phyloP scores from a whole-genome alignment of 73 alveolate species.

The Paramecium sexaurelia region DNA sequence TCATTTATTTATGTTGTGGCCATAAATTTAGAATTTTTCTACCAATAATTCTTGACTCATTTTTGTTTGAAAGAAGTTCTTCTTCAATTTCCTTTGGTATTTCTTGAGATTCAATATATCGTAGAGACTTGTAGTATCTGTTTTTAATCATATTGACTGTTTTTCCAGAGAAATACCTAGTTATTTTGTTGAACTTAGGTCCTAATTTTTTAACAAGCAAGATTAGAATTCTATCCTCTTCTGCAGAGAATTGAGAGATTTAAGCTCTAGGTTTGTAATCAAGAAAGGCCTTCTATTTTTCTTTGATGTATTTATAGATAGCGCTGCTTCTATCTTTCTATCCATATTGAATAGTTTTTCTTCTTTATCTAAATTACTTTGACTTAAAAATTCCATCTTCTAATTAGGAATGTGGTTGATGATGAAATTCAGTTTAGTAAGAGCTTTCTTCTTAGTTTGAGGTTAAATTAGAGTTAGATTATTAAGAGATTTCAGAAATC shows the following conservation, averaged over 20 bases:
- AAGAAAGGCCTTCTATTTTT: neutral
- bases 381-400: neutral
- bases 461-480: neutral
- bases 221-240: slow-evolving; percentile 1
- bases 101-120: neutral
- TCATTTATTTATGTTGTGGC: neutral
- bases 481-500: neutral
- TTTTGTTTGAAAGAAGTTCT: neutral
- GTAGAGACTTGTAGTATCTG: slow-evolving; percentile 5
- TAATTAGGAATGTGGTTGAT: neutral
- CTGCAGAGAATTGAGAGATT: neutral
- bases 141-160: slow-evolving; percentile 43
- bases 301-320: neutral
- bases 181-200: slow-evolving; percentile 9
- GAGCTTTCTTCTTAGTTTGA: neutral
- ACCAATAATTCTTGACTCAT: neutral
- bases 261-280: neutral
- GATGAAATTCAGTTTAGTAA: neutral
- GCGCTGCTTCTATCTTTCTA: neutral
- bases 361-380: neutral
- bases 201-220: slow-evolving; percentile 5
- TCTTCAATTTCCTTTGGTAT: neutral
- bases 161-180: neutral
- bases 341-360: neutral
- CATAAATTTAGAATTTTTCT: neutral